Evolutionary conservation across 2,329 filamentous ascomycete genomes (phyloP).

Genomic region (Ophiocordyceps camponoti-rufipedis): DNA sequence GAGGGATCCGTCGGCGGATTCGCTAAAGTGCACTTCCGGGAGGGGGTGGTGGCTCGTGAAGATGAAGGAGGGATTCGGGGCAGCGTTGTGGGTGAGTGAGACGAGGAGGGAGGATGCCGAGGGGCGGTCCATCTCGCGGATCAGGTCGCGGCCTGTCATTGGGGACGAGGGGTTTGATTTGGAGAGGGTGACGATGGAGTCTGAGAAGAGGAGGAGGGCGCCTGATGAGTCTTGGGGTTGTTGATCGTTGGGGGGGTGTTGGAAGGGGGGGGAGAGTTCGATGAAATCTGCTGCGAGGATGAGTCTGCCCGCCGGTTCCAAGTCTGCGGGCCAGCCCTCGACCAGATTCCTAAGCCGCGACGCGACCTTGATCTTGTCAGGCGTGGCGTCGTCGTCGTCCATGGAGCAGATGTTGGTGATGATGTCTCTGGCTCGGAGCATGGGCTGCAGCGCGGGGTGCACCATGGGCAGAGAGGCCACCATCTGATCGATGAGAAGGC

Average conservation of each 20-base stretch:
- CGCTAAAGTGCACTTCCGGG: slow-evolving; percentile 53
- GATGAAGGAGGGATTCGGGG: slow-evolving; percentile 48
- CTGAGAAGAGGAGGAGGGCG: slow-evolving; percentile 70
- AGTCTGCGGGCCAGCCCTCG: slow-evolving; percentile 54
- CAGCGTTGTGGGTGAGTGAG: no score
- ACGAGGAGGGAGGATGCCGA: slow-evolving; percentile 44
- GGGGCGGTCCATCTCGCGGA: slow-evolving; percentile 73
- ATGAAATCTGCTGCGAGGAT: slow-evolving; percentile 66
- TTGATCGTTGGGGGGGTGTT: slow-evolving; percentile 17
- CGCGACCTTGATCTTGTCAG: slow-evolving; percentile 54
- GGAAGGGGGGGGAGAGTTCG: slow-evolving; percentile 59
- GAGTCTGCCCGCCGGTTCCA: slow-evolving; percentile 59
- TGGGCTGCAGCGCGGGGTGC: slow-evolving; percentile 64
- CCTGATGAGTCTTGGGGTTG: slow-evolving; percentile 33
- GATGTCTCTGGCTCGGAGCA: slow-evolving; percentile 81
- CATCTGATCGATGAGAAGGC: slow-evolving; percentile 91
- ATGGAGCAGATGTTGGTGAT: slow-evolving; percentile 94
- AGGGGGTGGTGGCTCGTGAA: slow-evolving; percentile 59
- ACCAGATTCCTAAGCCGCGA: slow-evolving; percentile 61
- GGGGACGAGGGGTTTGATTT: slow-evolving; percentile 44
- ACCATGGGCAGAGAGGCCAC: slow-evolving; percentile 67
- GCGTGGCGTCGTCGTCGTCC: slow-evolving; percentile 51
- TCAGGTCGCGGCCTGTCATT: slow-evolving; percentile 54
- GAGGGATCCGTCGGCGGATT: slow-evolving; percentile 44
- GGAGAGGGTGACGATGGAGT: slow-evolving; percentile 59